Evolutionary conservation across 108 stramenopile species (phyloP), one percentile per base, ranked within the genome.

Genomic region (Poteriospumella lacustris): DNA sequence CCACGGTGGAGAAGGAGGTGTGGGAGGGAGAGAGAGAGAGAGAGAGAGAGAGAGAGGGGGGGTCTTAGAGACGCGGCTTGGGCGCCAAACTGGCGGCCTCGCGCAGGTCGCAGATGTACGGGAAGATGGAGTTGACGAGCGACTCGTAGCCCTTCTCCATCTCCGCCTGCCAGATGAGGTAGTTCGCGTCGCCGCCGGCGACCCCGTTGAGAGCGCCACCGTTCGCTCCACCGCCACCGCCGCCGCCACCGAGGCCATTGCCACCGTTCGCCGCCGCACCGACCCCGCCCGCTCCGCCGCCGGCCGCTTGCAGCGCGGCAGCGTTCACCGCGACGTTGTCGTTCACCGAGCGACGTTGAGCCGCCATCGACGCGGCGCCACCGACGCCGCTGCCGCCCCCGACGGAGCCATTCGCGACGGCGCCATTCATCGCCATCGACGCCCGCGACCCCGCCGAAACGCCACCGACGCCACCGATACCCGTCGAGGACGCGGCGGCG

Each of bases 71-170:
- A 31, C 5, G 36, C 3, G 9, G 31, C 5, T 64, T 31, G 36
- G 15, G 15, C 36, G 31, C 28, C 3, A 64, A 64, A 24, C 28
- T 5, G 9, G 28, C 60, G 5, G 60, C 60, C 36, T 64, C 60
- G 9, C 31, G 15, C 24, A 73, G 12, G 5, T 73, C 70, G 28
- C 5, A 5, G 19, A 73, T 56, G 47, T 42, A 56, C 41, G 70
- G 70, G 36, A 33, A 42, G 28, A 73, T 73, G 3, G 41, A 36
- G 28, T 73, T n/a, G n/a, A 73, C 70, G 5, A 73, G 41, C 28
- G 47, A 36, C 26, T 73, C 70, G 36, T 42, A 73, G 26, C 70
- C 70, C 42, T 42, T 36, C 33, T 73, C 40, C 70, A 73, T 73
- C 31, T 73, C 70, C 5, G 3, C 42, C 28, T 52, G 70, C 70